Base-by-base conservation (phyloP, 352 stramenopile genomes). In the Phytophthora tentaculata region DNA sequence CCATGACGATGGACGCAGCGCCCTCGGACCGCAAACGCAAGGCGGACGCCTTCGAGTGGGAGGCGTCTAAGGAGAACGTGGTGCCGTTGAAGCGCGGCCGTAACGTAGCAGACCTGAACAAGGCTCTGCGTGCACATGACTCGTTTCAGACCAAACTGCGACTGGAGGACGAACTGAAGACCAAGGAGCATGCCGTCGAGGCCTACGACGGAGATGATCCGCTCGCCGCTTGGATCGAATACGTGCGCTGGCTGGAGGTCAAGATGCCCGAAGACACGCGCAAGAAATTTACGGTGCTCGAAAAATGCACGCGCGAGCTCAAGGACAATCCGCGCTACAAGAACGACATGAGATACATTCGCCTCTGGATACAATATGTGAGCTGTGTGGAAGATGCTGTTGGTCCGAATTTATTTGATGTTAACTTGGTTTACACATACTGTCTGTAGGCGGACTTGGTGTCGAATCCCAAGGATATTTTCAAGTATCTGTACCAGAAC, bases 361-460 rank as follows among this genome's bases (percentile, higher is more conserved):
- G 85, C 3, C 69, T 96, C 28, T 96, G 88, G 88, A 91, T 96
- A 39, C 83, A 92, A 94, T 96, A 95, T 52, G 88, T 95, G 73
- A 64, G 84, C 84, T n/a, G 12, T 13, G 20, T 10, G 20, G 10
- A 4, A 47, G 13, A 50, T 51, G 32, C 17, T 13, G 24, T 19
- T 29, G 16, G 32, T 39, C 1, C 10, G 6, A 20, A 26, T 24
- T 61, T 22, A 23, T 3, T 10, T 32, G 22, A 24, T 45, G 23
- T 20, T 64, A 48, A 61, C 48, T 20, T 63, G 28, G 10, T 47
- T 43, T 19, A n/a, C n/a, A n/a, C n/a, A n/a, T n/a, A n/a, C 12
- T 56, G 44, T 61, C 20, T 52, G n/a, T 69, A 96, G 88, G 86
- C 86, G 44, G 88, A 96, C 56, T 68, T 94, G 58, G 86, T 94